phyloP scores from a whole-genome alignment of 1,139 yeast species.

The Pichia sp. region DNA sequence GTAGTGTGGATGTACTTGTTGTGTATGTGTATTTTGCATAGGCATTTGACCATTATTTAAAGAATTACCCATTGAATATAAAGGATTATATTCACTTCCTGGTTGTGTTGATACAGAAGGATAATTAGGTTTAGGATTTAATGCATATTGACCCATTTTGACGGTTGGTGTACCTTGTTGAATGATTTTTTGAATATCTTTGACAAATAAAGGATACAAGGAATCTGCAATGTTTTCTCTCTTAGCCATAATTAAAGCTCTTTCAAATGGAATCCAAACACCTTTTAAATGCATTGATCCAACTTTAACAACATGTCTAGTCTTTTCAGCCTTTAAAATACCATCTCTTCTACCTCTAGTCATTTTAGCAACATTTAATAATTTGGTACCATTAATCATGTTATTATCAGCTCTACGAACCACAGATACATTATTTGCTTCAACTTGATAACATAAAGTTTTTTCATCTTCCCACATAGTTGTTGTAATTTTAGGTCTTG shows the following conservation, averaged over 20 bases:
- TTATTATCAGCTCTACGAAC: slow-evolving; percentile 90
- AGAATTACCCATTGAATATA: neutral
- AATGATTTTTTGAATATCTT: slow-evolving; percentile 57
- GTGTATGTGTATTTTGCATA: neutral
- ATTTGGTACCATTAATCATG: slow-evolving; percentile 92
- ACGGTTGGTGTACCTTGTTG: slow-evolving; percentile 32
- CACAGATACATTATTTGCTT: slow-evolving; percentile 84
- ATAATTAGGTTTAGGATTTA: slow-evolving; percentile 15
- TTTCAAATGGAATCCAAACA: slow-evolving; percentile 95
- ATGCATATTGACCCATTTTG: slow-evolving; percentile 26
- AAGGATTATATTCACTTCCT: neutral
- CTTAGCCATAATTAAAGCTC: slow-evolving; percentile 88
- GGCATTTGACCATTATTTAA: neutral
- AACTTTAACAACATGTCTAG: slow-evolving; percentile 86
- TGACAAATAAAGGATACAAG: slow-evolving; percentile 81
- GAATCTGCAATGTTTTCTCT: slow-evolving; percentile 81
- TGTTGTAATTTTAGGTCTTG: slow-evolving; percentile 84
- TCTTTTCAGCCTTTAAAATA: slow-evolving; percentile 79
- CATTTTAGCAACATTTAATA: slow-evolving; percentile 89
- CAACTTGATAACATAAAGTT: slow-evolving; percentile 91
- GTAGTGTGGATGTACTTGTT: neutral
- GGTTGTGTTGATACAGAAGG: slow-evolving; percentile 4
- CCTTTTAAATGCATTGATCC: slow-evolving; percentile 98
- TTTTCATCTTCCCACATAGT: slow-evolving; percentile 98
- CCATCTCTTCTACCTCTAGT: slow-evolving; percentile 96